Base-by-base conservation (phyloP, 345 rosid genomes). In the Eucalyptus decipiens region DNA sequence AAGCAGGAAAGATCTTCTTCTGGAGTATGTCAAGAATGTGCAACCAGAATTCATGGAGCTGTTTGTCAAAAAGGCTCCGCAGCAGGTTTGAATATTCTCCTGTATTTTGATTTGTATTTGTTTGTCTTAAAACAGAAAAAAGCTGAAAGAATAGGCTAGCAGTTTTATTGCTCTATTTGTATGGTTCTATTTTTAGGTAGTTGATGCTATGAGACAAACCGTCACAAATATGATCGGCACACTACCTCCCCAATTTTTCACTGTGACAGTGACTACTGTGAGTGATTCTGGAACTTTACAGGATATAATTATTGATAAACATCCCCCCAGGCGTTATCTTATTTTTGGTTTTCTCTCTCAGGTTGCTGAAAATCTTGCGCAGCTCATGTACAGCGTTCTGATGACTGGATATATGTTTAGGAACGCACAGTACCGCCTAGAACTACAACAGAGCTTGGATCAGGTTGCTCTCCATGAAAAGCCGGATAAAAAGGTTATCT, bases 281-380 rank as follows among this genome's bases (percentile, higher is more conserved):
- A 96, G 99, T 93, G 17, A 40, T 51, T 48, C 81, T 80, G 62
- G 72, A 45, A 45, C 18, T 50, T 67, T 40, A 62, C 32, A 80
- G 54, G 54, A 40, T 87, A 86, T 47, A 65, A 60, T 8, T 69
- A 28, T 58, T 58, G 37, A 28, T 76, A 6, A 32, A 21, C 17
- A 32, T 28, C 30, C 30, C 45, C 3, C 17, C 37, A 11, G 60
- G 62, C 11, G 34, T 34, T 26, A 24, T 45, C 37, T 80, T 76
- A 67, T 51, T 56, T 69, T 76, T 72, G 90, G 76, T 45, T 37
- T 86, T 89, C 80, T 88, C 89, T 91, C 91, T 90, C 94, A 96
- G 99, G 99, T 98, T 87, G 99, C 99, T 88, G 99, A 98, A 90
- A 97, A 97, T 92, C 99, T 98, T 90, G 99, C 99, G 13, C 99